These are phyloP conservation scores for Rosa rugosa DNA, from an alignment of 306 rosid genomes.

Conservation along the genomic window DNA sequence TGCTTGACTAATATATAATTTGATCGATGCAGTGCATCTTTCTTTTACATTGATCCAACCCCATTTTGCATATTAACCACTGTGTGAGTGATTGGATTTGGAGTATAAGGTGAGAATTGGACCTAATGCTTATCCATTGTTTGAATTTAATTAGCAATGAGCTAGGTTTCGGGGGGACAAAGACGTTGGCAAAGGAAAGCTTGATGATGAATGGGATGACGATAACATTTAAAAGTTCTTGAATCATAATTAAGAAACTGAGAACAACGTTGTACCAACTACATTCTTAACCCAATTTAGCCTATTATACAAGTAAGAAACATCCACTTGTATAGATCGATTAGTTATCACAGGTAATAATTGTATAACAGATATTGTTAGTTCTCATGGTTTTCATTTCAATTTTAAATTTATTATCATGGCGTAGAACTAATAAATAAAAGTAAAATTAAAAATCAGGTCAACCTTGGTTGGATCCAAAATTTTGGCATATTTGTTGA, in stretches of 20 bases:
- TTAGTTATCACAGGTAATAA: neutral
- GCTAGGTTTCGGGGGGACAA: neutral
- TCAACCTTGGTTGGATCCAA: too few relatives aligned
- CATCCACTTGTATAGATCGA: neutral
- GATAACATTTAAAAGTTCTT: neutral
- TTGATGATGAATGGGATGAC: constrained; percentile 7
- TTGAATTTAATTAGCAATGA: neutral
- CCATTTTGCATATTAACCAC: neutral
- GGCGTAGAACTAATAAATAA: too few relatives aligned
- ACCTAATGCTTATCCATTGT: neutral
- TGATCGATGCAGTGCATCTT: neutral
- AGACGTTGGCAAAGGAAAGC: neutral
- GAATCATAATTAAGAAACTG: neutral
- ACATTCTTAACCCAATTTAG: neutral
- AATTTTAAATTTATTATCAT: too few relatives aligned
- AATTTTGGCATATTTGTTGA: too few relatives aligned
- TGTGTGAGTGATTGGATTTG: neutral
- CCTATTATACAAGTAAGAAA: neutral
- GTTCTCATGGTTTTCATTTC: too few relatives aligned
- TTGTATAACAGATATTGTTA: too few relatives aligned
- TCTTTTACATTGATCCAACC: neutral
- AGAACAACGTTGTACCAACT: neutral
- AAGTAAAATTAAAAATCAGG: too few relatives aligned
- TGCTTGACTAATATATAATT: neutral
- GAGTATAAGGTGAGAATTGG: neutral